Percentiles rank a stretch among this genome's conserved stretches.
phyloP scores from a whole-genome alignment of 768 basidiomycete species.

The Fomitopsis serialis region DNA sequence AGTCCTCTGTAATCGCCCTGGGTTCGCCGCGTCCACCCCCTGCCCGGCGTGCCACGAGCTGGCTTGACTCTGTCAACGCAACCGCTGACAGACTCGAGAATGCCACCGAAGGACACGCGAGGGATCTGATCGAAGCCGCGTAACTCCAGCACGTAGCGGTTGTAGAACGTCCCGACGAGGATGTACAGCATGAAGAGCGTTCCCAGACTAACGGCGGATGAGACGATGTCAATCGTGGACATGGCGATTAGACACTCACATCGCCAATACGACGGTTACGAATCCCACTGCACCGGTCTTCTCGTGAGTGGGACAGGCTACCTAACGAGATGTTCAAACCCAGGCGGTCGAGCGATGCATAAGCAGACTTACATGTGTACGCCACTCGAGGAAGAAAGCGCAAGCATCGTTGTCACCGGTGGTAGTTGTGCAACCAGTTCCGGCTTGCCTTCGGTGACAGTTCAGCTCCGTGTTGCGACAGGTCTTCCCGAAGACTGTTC shows the following conservation, averaged over 20 bases:
- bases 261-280: conserved; percentile 48
- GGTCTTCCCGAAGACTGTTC: neutral
- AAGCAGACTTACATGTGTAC: conserved; percentile 38
- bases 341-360: neutral
- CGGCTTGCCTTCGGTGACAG: conserved; percentile 34
- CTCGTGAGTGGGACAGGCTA: conserved; percentile 69
- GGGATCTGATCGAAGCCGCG: conserved; percentile 74
- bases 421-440: conserved; percentile 65
- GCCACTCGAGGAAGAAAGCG: conserved; percentile 81
- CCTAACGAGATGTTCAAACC: conserved; percentile 30
- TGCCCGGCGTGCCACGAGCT: conserved; percentile 12
- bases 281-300: conserved; percentile 45
- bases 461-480: neutral
- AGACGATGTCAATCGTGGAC: neutral
- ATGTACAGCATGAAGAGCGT: conserved; percentile 60
- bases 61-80: conserved; percentile 17
- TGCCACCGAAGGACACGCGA: conserved; percentile 38
- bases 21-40: conserved; percentile 4
- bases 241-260: conserved; percentile 39
- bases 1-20: conserved; percentile 19
- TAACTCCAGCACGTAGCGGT: conserved; percentile 67
- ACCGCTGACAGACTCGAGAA: conserved; percentile 15
- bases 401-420: conserved; percentile 65
- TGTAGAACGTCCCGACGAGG: conserved; percentile 67
- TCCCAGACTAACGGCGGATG: conserved; percentile 36